Evolutionary conservation across 192 early-diverging fungal genomes (phyloP), one percentile per base, ranked within the genome.

Genomic region (Coemansia sp.): DNA sequence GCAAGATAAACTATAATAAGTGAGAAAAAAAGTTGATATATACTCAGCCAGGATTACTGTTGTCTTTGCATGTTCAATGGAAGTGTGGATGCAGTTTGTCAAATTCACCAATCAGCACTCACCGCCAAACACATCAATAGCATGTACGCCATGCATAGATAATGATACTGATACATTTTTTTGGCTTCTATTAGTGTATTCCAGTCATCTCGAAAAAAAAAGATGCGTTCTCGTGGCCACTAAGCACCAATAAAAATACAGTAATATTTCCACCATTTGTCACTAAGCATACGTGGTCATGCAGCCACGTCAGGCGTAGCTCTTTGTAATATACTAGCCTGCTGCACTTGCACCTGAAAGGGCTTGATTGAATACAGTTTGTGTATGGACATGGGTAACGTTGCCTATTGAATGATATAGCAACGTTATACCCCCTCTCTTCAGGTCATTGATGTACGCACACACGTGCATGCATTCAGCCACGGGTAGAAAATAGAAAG

Each of bases 271-370:
- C 7, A 20, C 49, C 22, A 51, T 51, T 51, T 51, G 20, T 24
- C 57, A 34, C 57, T 60, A 33, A 33, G 29, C 29, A 9, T 60
- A 33, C 57, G 13, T 27, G 29, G 52, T n/a, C 47, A 20, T 20
- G 16, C 54, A 31, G 27, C 4, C 20, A 52, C 22, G 22, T 7
- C 27, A 13, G 54, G 13, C 29, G 15, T 29, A 55, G 54, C 54
- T 33, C 27, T 12, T 55, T 5, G 33, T 55, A 20, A 18, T 18
- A 18, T 15, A 55, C 11, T 24, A 29, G 57, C 15, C 8, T 24
- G 38, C 38, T 63, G 61, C 38, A n/a, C 61, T 42, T 24, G 61
- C 34, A 42, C 61, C 61, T 63, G 57, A 60, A 60, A 60, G 57
- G 57, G 57, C 61, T 38, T 63, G 61, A 34, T 42, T 63, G 38